A percentile compares a stretch with the other conserved stretches of the same genome.
Evolutionary conservation across 306 rosid genomes (phyloP).

Genomic region (Pachyrhizus erosus): DNA sequence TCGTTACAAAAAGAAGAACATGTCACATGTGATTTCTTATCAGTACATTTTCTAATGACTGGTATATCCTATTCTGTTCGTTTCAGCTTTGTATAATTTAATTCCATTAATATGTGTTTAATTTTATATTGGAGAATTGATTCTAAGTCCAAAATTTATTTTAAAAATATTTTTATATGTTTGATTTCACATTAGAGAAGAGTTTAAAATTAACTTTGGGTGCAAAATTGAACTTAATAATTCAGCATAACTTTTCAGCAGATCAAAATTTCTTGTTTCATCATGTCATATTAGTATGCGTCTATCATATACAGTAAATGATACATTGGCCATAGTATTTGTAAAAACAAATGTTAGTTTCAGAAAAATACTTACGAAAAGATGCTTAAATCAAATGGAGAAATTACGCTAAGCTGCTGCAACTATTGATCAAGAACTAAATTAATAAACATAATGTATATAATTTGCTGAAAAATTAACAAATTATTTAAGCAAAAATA

Average conservation of each 20-base stretch:
- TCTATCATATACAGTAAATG: background rate
- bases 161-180: too few relatives aligned
- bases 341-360: background rate
- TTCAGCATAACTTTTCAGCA: too few relatives aligned
- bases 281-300: background rate
- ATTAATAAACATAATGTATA: background rate
- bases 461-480: background rate
- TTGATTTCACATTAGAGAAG: too few relatives aligned
- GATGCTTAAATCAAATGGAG: background rate
- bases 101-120: too few relatives aligned
- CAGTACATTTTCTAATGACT: background rate
- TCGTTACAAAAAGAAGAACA: background rate
- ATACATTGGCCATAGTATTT: background rate
- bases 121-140: too few relatives aligned
- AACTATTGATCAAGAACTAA: slow-evolving; percentile 18
- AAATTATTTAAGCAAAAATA: background rate
- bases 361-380: background rate
- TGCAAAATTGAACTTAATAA: too few relatives aligned
- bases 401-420: background rate
- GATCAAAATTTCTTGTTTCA: too few relatives aligned
- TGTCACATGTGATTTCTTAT: background rate
- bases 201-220: too few relatives aligned
- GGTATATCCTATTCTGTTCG: background rate
- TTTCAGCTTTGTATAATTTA: background rate
- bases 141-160: too few relatives aligned